phyloP scores from a whole-genome alignment of 352 stramenopile species.

The Saprolegnia diclina region DNA sequence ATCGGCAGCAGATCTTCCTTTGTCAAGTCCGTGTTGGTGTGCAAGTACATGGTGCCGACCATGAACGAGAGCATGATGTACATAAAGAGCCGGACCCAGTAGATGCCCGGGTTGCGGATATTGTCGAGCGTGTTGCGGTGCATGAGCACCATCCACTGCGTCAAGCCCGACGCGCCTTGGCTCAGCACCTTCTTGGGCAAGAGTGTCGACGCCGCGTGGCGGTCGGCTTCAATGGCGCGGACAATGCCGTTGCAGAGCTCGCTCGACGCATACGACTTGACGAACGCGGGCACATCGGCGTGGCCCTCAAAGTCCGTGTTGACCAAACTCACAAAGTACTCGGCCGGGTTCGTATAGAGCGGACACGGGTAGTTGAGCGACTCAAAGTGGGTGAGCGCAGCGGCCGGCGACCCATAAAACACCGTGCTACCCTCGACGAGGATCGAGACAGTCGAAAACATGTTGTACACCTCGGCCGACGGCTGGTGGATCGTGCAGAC shows the following conservation, averaged over 20 bases:
- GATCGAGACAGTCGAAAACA: conserved; percentile 56
- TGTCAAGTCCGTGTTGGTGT: conserved; percentile 38
- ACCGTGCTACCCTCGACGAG: conserved; percentile 63
- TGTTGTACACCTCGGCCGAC: conserved; percentile 48
- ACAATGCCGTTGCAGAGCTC: neutral
- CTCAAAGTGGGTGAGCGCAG: conserved; percentile 40
- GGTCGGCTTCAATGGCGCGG: neutral
- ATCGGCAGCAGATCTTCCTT: conserved; percentile 45
- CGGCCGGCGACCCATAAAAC: conserved; percentile 56
- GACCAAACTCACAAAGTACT: conserved; percentile 46
- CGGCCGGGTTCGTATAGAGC: conserved; percentile 47
- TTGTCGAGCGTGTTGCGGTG: conserved; percentile 60
- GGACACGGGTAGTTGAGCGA: conserved; percentile 36
- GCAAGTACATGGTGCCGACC: conserved; percentile 68
- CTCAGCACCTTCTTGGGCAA: neutral
- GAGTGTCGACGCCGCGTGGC: neutral
- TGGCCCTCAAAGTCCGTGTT: conserved; percentile 58
- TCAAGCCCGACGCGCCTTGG: conserved; percentile 29
- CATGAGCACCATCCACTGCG: conserved; percentile 43
- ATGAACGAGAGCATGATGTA: conserved; percentile 64
- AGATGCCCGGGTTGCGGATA: conserved; percentile 57
- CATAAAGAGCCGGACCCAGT: conserved; percentile 64
- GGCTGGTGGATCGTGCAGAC: conserved; percentile 70
- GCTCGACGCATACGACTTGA: conserved; percentile 29
- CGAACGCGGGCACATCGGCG: conserved; percentile 33